Evolutionary conservation across 352 stramenopile species (phyloP), one percentile per base, ranked within the genome.

Genomic region (Globisporangium radiosum): DNA sequence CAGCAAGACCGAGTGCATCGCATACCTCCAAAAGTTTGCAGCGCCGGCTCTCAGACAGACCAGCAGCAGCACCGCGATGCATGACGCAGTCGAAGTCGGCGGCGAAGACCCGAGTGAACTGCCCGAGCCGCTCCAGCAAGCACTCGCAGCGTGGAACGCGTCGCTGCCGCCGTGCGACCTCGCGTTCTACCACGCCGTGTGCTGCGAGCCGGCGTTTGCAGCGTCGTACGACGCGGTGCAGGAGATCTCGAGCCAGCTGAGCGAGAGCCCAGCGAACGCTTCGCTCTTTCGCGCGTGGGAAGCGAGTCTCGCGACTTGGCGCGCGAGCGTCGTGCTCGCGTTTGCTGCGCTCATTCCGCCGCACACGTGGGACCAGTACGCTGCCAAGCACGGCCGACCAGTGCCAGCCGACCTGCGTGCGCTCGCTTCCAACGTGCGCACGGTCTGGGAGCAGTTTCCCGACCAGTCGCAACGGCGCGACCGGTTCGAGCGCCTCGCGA

Each of bases 151-250:
- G n/a, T 93, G 84, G 84, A 93, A 93, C 57, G 61, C 68, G 9
- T 89, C 77, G 40, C 63, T 93, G 7, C 84, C 84, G 15, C 81
- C 84, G 44, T 90, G 90, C 66, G 81, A 93, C 57, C 73, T 73
- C 54, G 61, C 71, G 4, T 92, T 93, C 49, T 93, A 93, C 71
- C 75, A 82, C 47, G 79, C 79, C 4, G 56, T 93, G 43, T 93
- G 76, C 48, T 93, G 84, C 59, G 84, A 93, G 54, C 70, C 79
- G 37, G 69, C 77, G 4, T 90, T 93, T 60, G 66, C 78, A 54
- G 54, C 59, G 6, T 63, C 67, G 17, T 93, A 91, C 57, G 68
- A 88, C 45, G 59, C 77, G 39, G 70, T 93, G 0, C 81, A 91
- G 54, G 73, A 88, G 43, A 59, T 79, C 10, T 93, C 84, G 2